phyloP scores from a whole-genome alignment of 176 grass and related monocot genomes.

The Triticum urartu region DNA sequence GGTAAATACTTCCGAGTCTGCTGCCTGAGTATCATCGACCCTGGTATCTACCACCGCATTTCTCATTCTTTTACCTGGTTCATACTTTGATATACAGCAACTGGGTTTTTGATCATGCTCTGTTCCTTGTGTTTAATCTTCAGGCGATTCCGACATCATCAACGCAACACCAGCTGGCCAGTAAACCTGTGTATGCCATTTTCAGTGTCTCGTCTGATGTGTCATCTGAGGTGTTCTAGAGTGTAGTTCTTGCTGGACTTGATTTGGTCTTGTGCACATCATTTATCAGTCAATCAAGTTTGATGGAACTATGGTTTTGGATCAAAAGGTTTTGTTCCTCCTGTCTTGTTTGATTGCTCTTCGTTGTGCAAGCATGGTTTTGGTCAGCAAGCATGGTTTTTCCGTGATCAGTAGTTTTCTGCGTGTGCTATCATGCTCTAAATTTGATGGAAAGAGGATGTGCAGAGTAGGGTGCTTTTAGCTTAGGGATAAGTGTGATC shows the following conservation, averaged over 20 bases:
- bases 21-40: constrained; percentile 78
- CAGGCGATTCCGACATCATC: constrained; percentile 86
- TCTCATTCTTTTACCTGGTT: neutral
- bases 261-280: too few relatives aligned
- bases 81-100: neutral
- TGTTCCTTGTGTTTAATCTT: neutral
- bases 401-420: neutral
- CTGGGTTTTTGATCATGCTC: neutral
- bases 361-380: neutral
- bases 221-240: constrained; percentile 9
- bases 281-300: too few relatives aligned
- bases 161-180: constrained; percentile 56
- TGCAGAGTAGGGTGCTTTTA: too few relatives aligned
- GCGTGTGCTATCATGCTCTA: neutral
- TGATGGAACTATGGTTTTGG: too few relatives aligned
- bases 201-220: neutral
- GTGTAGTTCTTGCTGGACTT: too few relatives aligned
- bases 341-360: neutral
- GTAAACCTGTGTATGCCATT: neutral
- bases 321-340: constrained; percentile 30
- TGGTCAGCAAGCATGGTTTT: neutral
- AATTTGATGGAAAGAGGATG: neutral
- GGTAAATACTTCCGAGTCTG: constrained; percentile 79
- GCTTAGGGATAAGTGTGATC: too few relatives aligned
- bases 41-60: constrained; percentile 26